Evolutionary conservation across 2,329 filamentous ascomycete species (phyloP).

Genomic region (Monilinia aucupariae): DNA sequence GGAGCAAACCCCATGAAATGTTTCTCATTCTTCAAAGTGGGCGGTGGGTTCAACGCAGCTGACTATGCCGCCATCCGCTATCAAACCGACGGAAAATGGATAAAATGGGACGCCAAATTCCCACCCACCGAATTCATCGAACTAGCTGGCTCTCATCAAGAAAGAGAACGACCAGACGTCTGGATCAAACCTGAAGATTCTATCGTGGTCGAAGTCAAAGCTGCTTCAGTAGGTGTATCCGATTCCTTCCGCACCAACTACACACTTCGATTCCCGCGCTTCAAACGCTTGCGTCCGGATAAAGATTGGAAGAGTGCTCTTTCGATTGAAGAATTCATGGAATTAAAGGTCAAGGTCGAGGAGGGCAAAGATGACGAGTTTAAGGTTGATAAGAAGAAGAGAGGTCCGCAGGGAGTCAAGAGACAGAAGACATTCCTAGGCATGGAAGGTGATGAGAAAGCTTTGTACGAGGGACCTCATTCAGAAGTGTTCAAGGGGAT

Average conservation of each 20-base stretch:
- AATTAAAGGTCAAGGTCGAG: constrained; percentile 63
- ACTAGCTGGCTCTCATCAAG: constrained; percentile 67
- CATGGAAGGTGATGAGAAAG: constrained; percentile 48
- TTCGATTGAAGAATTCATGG: constrained; percentile 69
- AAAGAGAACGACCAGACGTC: constrained; percentile 76
- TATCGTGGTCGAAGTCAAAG: constrained; percentile 82
- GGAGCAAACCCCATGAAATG: constrained; percentile 63
- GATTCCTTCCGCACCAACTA: constrained; percentile 71
- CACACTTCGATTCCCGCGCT: constrained; percentile 87
- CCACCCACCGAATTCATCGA: constrained; percentile 76
- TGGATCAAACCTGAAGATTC: constrained; percentile 92
- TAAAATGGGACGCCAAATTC: constrained; percentile 70
- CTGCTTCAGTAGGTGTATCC: constrained; percentile 67
- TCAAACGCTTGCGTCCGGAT: constrained; percentile 75
- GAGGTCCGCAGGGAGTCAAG: constrained; percentile 58
- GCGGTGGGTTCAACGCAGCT: constrained; percentile 80
- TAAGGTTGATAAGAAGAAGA: constrained; percentile 62
- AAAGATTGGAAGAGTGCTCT: constrained; percentile 78
- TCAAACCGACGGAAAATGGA: constrained; percentile 87
- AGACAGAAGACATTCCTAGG: constrained; percentile 68
- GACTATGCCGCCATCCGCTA: constrained; percentile 83
- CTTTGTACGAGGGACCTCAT: constrained; percentile 50
- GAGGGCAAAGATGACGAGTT: constrained; percentile 72
- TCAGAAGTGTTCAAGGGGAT: constrained; percentile 68
- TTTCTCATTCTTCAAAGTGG: constrained; percentile 95